phyloP scores from a whole-genome alignment of 2,329 filamentous ascomycete genomes.

The Trichoderma gracile region DNA sequence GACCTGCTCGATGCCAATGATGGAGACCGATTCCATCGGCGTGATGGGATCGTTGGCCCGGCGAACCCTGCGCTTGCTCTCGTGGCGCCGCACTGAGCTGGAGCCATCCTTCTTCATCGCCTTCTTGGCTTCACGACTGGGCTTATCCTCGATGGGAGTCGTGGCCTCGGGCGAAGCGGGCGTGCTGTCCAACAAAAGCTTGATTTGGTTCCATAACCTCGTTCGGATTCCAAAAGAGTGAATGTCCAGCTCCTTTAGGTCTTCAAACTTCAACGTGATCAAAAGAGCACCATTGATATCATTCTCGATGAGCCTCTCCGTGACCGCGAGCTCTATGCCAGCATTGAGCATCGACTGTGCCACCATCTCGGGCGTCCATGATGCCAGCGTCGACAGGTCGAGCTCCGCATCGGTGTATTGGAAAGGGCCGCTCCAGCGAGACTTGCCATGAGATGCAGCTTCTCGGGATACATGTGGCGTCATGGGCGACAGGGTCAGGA shows the following conservation, averaged over 20 bases:
- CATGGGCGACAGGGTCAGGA: constrained; percentile 71
- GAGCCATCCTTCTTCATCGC: constrained; percentile 46
- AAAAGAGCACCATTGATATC: constrained; percentile 89
- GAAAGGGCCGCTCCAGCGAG: constrained; percentile 52
- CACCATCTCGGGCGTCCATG: constrained; percentile 75
- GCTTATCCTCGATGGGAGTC: constrained; percentile 63
- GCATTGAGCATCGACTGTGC: constrained; percentile 84
- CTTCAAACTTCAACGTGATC: constrained; percentile 88
- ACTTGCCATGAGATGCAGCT: constrained; percentile 33
- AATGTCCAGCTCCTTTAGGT: constrained; percentile 78
- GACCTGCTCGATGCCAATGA: constrained; percentile 87
- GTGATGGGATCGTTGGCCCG: constrained; percentile 66
- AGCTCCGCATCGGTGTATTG: constrained; percentile 59
- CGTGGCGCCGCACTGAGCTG: constrained; percentile 42
- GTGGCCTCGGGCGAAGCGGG: constrained; percentile 54
- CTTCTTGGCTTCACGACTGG: constrained; percentile 51
- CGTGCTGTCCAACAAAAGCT: constrained; percentile 61
- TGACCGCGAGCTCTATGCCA: constrained; percentile 73
- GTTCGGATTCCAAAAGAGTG: constrained; percentile 79
- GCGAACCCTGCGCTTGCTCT: constrained; percentile 44
- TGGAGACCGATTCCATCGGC: constrained; percentile 81
- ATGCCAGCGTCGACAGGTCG: constrained; percentile 59
- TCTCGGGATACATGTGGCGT: constrained; percentile 61
- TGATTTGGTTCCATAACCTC: constrained; percentile 78
- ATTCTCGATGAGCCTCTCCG: constrained; percentile 85